phyloP scores from a whole-genome alignment of 2,329 filamentous ascomycete genomes.

The Coniochaeta ligniaria region DNA sequence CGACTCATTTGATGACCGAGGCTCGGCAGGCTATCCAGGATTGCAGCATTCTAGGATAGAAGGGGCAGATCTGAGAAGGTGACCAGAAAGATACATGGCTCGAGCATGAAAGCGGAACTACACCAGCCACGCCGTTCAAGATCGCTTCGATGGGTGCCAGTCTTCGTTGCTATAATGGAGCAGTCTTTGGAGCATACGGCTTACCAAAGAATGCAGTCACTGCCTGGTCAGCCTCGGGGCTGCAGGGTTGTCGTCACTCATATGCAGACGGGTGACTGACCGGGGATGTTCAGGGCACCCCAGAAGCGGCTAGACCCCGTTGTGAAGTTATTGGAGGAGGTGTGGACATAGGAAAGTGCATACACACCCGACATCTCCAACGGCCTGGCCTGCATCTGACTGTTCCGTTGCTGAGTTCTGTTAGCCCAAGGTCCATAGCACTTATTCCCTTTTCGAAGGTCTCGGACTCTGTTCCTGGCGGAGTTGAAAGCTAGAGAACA shows the following conservation, averaged over 20 bases:
- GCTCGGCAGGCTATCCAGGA: background rate
- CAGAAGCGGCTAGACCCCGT: background rate
- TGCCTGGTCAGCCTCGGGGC: background rate
- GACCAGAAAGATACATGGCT: background rate
- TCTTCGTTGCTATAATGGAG: background rate
- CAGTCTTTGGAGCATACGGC: background rate
- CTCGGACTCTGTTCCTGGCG: background rate
- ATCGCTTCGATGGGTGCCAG: background rate
- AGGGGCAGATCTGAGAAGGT: background rate
- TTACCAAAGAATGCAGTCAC: background rate
- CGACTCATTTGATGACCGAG: background rate
- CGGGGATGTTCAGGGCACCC: background rate
- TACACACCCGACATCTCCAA: background rate
- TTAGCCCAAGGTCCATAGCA: background rate
- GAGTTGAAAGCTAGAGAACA: background rate
- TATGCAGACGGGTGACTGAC: background rate
- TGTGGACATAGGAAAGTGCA: background rate
- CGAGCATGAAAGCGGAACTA: background rate
- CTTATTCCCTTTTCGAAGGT: background rate
- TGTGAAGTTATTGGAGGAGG: background rate
- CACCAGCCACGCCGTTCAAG: background rate
- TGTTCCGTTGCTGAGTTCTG: background rate
- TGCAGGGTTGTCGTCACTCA: background rate
- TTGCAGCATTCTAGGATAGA: background rate
- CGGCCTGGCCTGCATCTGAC: background rate